phyloP scores from a whole-genome alignment of 352 stramenopile species.

The Phytopythium sindhum region DNA sequence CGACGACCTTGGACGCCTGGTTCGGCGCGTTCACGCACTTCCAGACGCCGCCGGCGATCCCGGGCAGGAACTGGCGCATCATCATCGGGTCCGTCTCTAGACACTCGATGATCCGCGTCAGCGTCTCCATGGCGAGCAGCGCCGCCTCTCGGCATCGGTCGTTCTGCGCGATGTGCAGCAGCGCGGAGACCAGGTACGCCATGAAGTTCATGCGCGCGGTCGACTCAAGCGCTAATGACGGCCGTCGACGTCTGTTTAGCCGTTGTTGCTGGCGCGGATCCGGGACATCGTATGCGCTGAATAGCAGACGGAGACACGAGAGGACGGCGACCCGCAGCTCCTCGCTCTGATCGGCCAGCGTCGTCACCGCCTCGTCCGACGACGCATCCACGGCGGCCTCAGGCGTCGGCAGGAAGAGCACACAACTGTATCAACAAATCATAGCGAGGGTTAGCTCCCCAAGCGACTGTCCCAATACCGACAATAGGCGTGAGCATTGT shows the following conservation, averaged over 20 bases:
- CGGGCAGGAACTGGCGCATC: slow-evolving; percentile 70
- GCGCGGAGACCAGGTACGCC: slow-evolving; percentile 55
- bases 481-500: background rate
- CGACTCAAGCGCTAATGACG: slow-evolving; percentile 12
- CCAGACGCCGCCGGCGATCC: slow-evolving; percentile 60
- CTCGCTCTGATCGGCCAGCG: slow-evolving; percentile 31
- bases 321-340: slow-evolving; percentile 59
- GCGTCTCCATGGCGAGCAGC: slow-evolving; percentile 33
- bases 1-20: slow-evolving; percentile 61
- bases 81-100: slow-evolving; percentile 26
- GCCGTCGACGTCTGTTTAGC: slow-evolving; percentile 3
- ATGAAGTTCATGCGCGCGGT: slow-evolving; percentile 60
- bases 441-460: background rate
- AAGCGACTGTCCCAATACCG: background rate
- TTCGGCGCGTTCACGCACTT: slow-evolving; percentile 60
- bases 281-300: slow-evolving; percentile 7
- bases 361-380: background rate
- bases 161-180: slow-evolving; percentile 57
- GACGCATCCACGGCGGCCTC: slow-evolving; percentile 12
- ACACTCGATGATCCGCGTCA: slow-evolving; percentile 34
- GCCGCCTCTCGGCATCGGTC: slow-evolving; percentile 44
- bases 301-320: slow-evolving; percentile 32
- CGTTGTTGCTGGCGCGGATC: background rate
- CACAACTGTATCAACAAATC: slow-evolving; percentile 19
- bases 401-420: slow-evolving; percentile 52